Base-by-base conservation (phyloP, 176 grass and related monocot species). In the Musa schizocarpa region DNA sequence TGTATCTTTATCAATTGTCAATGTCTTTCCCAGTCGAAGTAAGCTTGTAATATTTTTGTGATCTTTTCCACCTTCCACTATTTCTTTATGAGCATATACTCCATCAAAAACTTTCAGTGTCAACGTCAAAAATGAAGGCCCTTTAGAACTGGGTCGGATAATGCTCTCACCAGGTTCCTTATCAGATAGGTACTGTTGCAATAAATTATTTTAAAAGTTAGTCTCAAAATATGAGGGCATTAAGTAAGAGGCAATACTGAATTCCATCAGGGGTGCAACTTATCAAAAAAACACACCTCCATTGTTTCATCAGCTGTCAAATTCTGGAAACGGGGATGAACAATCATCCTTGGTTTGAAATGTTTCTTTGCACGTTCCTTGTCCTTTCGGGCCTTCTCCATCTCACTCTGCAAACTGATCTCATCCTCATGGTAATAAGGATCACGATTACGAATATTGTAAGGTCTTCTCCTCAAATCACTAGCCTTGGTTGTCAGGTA, bases 291-390 rank as follows among this genome's bases (percentile, higher is more conserved):
- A 56, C 43, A 82, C 78, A 95, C 96, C 96, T 99, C 88, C 76
- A 92, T 92, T 51, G 96, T 88, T 87, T 99, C 88, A 84, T 99
- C 96, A 50, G 85, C 88, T 54, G 96, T 99, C 54, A 94, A 63
- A 68, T 99, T 95, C 79, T 92, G 96, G 76, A 99, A 99, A 75
- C 86, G 84, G 57, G 96, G 96, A 78, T 99, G 96, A 84, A 95
- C 96, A 81, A 99, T 99, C 88, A 95, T 99, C 53, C 96, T 83
- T 34, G 86, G 91, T 79, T 92, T 99, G 74, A 89, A 99, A 99
- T 88, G 91, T 56, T 92, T 99, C 81, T 89, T 95, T 24, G 86
- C 88, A 71, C 85, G 81, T 76, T 99, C 96, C 82, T 95, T 95
- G 56, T 91, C 76, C 81, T 92, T 95, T 17, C 87, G 84, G 53